Evolutionary conservation across 805 yeast species (phyloP).

Genomic region (Wickerhamomyces bisporus): DNA sequence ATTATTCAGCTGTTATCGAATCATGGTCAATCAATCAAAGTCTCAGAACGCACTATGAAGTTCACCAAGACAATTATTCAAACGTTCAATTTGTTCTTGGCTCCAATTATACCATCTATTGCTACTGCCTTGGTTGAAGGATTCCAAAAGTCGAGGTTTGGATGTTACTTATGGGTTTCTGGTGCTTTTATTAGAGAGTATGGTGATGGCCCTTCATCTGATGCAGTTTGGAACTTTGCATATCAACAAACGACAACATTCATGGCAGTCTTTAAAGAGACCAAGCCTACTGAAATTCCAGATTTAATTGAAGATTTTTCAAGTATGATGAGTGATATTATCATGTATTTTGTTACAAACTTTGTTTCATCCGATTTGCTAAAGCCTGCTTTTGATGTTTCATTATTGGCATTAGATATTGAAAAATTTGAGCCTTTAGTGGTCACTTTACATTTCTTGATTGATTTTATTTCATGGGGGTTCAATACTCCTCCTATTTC

Average conservation of each 20-base stretch:
- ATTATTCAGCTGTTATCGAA: conserved; percentile 42
- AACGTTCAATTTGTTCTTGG: conserved; percentile 50
- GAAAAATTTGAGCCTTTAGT: conserved; percentile 69
- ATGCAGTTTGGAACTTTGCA: conserved; percentile 69
- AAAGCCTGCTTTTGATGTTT: conserved; percentile 50
- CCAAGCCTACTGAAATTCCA: conserved; percentile 22
- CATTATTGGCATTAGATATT: conserved; percentile 47
- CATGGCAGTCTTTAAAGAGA: conserved; percentile 36
- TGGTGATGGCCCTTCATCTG: conserved; percentile 36
- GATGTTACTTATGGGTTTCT: conserved; percentile 87
- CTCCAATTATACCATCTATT: conserved; percentile 56
- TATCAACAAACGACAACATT: conserved; percentile 59
- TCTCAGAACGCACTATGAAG: conserved; percentile 73
- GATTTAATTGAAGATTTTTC: conserved; percentile 85
- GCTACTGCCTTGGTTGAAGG: conserved; percentile 66
- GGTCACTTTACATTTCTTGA: conserved; percentile 67
- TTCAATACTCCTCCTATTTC: conserved; percentile 76
- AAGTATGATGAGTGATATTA: conserved; percentile 69
- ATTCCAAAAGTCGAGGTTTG: conserved; percentile 61
- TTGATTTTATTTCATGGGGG: conserved; percentile 85
- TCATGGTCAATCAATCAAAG: conserved; percentile 53
- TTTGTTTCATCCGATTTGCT: conserved; percentile 43
- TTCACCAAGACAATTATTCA: conserved; percentile 61
- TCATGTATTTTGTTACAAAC: conserved; percentile 66
- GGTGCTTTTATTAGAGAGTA: conserved; percentile 76